Evolutionary conservation across 2,329 filamentous ascomycete species (phyloP), one percentile per base, ranked within the genome.

Genomic region (Tolypocladium tropicale): DNA sequence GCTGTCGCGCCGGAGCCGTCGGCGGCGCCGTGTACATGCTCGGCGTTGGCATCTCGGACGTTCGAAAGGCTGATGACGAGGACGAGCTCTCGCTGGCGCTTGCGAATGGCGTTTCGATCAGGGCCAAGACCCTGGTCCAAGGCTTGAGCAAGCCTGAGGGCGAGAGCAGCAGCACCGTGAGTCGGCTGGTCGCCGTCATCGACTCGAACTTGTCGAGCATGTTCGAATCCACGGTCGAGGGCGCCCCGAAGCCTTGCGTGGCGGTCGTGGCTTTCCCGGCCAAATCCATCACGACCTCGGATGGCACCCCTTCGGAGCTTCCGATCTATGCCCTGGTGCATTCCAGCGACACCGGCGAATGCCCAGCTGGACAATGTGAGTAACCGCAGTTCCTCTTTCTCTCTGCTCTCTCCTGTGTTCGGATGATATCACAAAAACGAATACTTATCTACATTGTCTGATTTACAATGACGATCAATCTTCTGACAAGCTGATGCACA

Each of bases 361-460:
- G 94, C 70, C 92, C 93, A 30, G 62, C 72, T 60, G 85, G 87
- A 74, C 91, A 97, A 84, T 85, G 93, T 99, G 82, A 90, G 93
- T 89, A 56, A n/a, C 25, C 28, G 28, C 32, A 37, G 46, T 58
- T 60, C n/a, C 41, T 43, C 60, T 55, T 59, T 57, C 53, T 60
- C 60, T 58, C 58, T 56, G 41, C 53, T 55, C n/a, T n/a, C n/a
- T 50, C 65, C 69, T 78, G 73, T 79, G 74, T 80, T 78, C 88
- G 91, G 93, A 96, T 97, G 92, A 96, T 79, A 74, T 74, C 81
- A 52, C 53, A 58, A 72, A 74, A 78, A 79, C 74, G 81, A 95
- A 94, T 90, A 92, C 92, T 97, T 97, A 97, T 96, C 93, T 96
- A 97, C 93, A 96, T 97, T 97, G 91, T 89, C 93, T 92, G 93